A percentile compares a stretch with the other conserved stretches of the same genome.
Conservation (phyloP, 176 grass and related monocot species). For the Oryza australiensis region DNA sequence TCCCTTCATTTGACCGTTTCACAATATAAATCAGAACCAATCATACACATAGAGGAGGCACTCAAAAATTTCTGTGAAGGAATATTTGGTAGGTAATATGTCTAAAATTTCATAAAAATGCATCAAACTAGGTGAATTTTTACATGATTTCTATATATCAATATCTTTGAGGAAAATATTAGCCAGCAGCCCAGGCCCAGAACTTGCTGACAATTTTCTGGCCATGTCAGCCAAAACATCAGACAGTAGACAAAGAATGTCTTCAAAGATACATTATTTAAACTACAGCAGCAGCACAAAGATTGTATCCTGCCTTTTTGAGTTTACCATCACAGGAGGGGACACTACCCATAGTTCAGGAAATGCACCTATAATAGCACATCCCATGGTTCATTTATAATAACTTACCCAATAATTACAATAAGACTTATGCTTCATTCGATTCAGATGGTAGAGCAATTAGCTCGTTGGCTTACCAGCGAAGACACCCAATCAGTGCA, state of each 20-base stretch:
- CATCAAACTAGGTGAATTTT: background rate
- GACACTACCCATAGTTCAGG: background rate
- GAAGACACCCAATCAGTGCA: too few species aligned
- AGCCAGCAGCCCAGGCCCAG: background rate
- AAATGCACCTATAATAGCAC: conserved; percentile 15
- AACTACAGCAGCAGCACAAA: background rate
- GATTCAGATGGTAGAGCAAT: too few species aligned
- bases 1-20: background rate
- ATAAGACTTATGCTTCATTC: background rate
- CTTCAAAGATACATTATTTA: background rate
- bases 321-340: background rate
- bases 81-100: background rate
- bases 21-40: background rate
- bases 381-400: conserved; percentile 17
- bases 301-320: background rate
- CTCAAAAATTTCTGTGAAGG: background rate
- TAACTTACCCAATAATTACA: background rate
- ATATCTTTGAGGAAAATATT: background rate
- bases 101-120: background rate
- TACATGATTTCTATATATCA: background rate
- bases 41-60: background rate
- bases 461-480: too few species aligned
- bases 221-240: background rate
- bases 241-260: background rate
- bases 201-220: background rate